Base-by-base conservation (phyloP, 371 early-diverging fungal genomes). In the Mortierella sp. region DNA sequence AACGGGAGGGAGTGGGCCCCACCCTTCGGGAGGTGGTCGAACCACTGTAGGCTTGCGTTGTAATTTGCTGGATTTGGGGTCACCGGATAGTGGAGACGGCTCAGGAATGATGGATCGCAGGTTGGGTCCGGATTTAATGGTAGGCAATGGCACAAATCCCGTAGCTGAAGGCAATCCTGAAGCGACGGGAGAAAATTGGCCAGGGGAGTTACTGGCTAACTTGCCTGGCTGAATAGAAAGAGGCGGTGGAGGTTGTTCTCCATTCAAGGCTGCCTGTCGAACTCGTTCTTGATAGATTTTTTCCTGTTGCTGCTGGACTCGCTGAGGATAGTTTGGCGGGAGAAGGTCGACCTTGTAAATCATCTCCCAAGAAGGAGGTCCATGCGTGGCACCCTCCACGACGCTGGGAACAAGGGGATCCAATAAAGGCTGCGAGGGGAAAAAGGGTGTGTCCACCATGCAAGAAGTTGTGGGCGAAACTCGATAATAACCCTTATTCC, bases 371-470 rank as follows among this genome's bases (percentile, higher is more conserved):
- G 74, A 55, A 22, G 80, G 80, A 2, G 70, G 70, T n/a, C 74
- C 74, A 63, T 79, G 80, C 34, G 32, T 3, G 7, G 67, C 73
- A 19, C 74, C 70, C 17, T 79, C 80, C 64, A 67, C 66, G 47
- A 70, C 70, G n/a, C 66, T 58, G 34, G 80, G 80, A 32, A 73
- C 70, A 43, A 79, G 64, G 2, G 74, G 80, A 53, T 79, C 80
- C 64, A 79, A 40, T 58, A 79, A 40, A 10, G 80, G 80, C 49
- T 79, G 80, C 2, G 80, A 72, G 6, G 80, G 80, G 49, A 79
- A 79, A 43, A 79, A 79, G 35, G 80, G 80, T n/a, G 74, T 79
- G 63, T 79, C 74, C 34, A 79, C 74, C 73, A 79, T 73, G 61
- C 70, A 73, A 29, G 70, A 66, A 42, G 80, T 79, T 29, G 74